phyloP scores from a whole-genome alignment of 1,139 yeast species.

The Debaryomyces udenii region DNA sequence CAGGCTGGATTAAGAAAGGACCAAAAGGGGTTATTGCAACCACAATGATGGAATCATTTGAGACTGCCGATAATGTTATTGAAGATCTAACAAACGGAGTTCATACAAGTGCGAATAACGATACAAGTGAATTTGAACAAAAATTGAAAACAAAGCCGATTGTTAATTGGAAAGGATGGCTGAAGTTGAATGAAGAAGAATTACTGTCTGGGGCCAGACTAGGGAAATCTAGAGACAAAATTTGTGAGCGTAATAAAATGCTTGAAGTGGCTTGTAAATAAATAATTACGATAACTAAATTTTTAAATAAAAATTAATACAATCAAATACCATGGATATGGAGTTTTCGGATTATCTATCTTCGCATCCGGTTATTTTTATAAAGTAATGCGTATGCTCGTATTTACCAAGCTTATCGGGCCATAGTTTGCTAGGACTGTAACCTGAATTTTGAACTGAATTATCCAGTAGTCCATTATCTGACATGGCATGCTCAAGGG shows the following conservation, averaged over 20 bases:
- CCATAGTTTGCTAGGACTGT: conserved; percentile 21
- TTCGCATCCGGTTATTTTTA: conserved; percentile 37
- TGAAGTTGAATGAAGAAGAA: conserved; percentile 58
- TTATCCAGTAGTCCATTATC: no score
- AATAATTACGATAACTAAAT: neutral
- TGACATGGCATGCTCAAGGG: no score
- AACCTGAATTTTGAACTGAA: neutral
- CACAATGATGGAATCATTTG: conserved; percentile 84
- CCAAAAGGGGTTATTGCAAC: conserved; percentile 91
- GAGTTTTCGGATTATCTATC: neutral
- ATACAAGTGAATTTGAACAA: conserved; percentile 8
- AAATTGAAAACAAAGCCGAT: conserved; percentile 24
- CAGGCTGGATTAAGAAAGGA: conserved; percentile 94
- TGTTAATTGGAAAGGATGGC: conserved; percentile 78
- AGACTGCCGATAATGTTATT: conserved; percentile 68
- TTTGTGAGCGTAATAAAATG: conserved; percentile 55
- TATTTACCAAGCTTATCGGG: conserved; percentile 30
- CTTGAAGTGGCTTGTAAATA: conserved; percentile 31
- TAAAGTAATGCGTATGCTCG: conserved; percentile 39
- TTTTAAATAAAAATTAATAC: no score
- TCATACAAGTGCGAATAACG: conserved; percentile 30
- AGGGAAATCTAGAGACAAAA: conserved; percentile 64
- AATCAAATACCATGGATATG: no score
- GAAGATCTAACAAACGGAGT: conserved; percentile 51
- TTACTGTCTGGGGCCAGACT: conserved; percentile 42